These are phyloP conservation scores for Termitomyces sp. DNA, from an alignment of 768 basidiomycete genomes.

Conservation along the genomic window DNA sequence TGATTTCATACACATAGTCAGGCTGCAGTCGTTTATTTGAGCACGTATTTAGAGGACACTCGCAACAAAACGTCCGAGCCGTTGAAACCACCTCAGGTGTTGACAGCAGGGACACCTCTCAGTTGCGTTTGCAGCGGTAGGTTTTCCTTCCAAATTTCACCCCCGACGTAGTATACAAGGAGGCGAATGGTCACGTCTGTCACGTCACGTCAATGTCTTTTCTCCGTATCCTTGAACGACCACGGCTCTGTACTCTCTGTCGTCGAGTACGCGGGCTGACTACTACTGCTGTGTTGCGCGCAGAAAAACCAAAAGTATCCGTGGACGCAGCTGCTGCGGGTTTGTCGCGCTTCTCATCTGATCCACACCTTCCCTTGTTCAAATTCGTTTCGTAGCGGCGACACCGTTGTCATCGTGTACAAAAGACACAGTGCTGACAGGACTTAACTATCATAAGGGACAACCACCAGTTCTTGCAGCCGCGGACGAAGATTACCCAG, in stretches of 20 bases:
- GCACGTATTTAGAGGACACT: too few species aligned
- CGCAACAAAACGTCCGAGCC: too few species aligned
- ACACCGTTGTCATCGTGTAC: conserved; percentile 55
- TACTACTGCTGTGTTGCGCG: conserved; percentile 3
- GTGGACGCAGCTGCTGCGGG: conserved; percentile 5
- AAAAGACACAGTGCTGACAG: conserved; percentile 71
- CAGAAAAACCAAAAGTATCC: conserved; percentile 8
- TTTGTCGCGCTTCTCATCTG: neutral
- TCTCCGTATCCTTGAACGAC: conserved; percentile 18
- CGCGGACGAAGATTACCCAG: conserved; percentile 80
- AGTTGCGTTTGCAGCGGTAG: too few species aligned
- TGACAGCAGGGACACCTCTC: too few species aligned
- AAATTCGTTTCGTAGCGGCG: conserved; percentile 12
- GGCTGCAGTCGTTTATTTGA: too few species aligned
- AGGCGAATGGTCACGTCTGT: conserved; percentile 12
- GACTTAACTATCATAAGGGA: conserved; percentile 78
- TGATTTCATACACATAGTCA: too few species aligned
- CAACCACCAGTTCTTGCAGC: conserved; percentile 71
- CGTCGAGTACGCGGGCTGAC: conserved; percentile 11
- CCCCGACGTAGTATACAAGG: too few species aligned
- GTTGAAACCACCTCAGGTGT: too few species aligned
- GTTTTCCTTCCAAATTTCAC: too few species aligned
- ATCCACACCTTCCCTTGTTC: neutral
- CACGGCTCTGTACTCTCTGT: conserved; percentile 11
- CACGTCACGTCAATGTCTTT: conserved; percentile 21